Evolutionary conservation across 225 moss, liverwort and hornwort species (phyloP).

Genomic region (Thuidium tamariscinum): DNA sequence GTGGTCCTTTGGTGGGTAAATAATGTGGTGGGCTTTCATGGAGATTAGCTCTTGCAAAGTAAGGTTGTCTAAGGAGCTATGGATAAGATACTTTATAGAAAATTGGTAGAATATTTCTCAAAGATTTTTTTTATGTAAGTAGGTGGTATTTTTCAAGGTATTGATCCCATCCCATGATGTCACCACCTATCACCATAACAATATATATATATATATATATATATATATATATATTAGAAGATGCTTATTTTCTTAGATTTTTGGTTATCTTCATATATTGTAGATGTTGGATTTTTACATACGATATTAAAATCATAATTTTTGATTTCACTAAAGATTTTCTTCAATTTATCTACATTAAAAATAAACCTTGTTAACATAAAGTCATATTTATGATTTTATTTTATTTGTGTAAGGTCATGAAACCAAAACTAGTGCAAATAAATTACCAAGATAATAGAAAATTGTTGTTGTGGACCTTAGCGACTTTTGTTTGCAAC

Average conservation of each 20-base stretch:
- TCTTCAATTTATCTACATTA: accelerated
- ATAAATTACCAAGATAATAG: not conserved
- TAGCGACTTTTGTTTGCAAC: not conserved
- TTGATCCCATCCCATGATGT: not conserved
- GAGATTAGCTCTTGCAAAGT: not conserved
- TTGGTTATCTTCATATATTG: not conserved
- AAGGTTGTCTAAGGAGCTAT: too few relatives aligned
- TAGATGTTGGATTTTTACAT: not conserved
- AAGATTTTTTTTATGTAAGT: not conserved
- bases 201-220: not conserved
- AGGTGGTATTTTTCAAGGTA: not conserved
- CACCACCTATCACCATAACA: not conserved
- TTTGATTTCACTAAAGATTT: not conserved
- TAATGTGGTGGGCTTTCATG: not conserved
- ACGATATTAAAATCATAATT: not conserved
- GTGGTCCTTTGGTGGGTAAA: too few relatives aligned
- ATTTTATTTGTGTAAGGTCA: not conserved
- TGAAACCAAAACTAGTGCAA: not conserved
- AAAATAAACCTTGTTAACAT: not conserved
- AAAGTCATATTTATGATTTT: not conserved
- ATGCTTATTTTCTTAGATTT: not conserved
- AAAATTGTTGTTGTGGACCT: not conserved
- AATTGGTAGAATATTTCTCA: not conserved
- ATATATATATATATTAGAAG: not conserved
- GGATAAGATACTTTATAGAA: not conserved